phyloP scores from a whole-genome alignment of 2,329 filamentous ascomycete genomes.

The Knufia petricola region DNA sequence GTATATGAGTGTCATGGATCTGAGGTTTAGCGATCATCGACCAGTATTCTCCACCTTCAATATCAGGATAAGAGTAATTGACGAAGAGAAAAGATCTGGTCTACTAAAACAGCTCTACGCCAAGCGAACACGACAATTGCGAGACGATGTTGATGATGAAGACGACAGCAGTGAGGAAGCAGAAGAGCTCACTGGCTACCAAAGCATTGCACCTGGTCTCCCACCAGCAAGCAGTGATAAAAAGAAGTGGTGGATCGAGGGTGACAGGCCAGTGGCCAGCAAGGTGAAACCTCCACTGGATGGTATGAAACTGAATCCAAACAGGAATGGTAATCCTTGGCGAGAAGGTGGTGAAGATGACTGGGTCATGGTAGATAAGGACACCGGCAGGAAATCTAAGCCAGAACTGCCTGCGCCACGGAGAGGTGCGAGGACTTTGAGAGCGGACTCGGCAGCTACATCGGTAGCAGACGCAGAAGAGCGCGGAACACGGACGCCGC shows the following conservation, averaged over 20 bases:
- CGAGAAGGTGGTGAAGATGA: constrained; percentile 57
- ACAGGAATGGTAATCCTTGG: constrained; percentile 74
- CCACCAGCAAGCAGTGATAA: constrained; percentile 54
- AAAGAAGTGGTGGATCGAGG: constrained; percentile 57
- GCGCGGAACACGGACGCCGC: too few species aligned
- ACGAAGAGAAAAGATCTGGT: constrained; percentile 61
- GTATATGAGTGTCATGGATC: constrained; percentile 72
- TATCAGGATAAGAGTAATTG: constrained; percentile 69
- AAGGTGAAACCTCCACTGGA: constrained; percentile 56
- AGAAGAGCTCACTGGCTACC: constrained; percentile 71
- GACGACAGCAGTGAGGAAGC: constrained; percentile 43
- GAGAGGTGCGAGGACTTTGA: constrained; percentile 12
- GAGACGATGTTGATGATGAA: constrained; percentile 52
- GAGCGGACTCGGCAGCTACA: not conserved
- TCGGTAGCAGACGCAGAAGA: not conserved
- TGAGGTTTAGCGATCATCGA: constrained; percentile 90
- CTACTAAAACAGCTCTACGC: constrained; percentile 69
- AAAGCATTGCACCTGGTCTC: constrained; percentile 69
- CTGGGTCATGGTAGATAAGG: constrained; percentile 52
- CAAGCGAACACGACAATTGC: constrained; percentile 36
- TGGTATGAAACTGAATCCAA: constrained; percentile 59
- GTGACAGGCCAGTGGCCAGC: constrained; percentile 61
- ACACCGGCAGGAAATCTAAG: constrained; percentile 7
- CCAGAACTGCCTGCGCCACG: constrained; percentile 24
- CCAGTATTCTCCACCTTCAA: constrained; percentile 87